Evolutionary conservation across 257 asterid genomes (phyloP).

Genomic region (Gentiana dahurica): DNA sequence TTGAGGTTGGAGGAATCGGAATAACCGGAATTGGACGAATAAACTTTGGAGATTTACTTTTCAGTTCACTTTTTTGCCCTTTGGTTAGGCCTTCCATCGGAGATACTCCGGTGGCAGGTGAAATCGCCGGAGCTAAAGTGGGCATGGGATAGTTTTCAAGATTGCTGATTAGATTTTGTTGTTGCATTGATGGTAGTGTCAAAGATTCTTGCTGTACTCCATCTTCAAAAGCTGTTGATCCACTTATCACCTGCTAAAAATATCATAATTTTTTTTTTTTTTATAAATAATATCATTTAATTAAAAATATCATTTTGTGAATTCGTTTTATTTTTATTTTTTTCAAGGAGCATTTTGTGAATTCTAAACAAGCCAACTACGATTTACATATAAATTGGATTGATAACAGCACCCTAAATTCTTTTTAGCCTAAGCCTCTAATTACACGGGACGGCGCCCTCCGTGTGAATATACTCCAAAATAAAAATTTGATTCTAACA

Average conservation of each 20-base stretch:
- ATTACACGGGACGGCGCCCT: no score
- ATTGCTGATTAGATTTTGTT: constrained; percentile 22
- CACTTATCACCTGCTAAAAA: constrained; percentile 29
- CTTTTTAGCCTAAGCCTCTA: no score
- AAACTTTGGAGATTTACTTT: constrained; percentile 32
- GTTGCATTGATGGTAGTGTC: constrained; percentile 25
- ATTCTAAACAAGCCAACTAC: no score
- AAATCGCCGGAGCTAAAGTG: constrained; percentile 22
- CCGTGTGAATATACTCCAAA: no score
- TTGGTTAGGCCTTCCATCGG: constrained; percentile 20
- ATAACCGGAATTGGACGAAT: constrained; percentile 51
- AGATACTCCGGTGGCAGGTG: constrained; percentile 17
- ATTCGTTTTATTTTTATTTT: no score
- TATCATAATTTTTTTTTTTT: not conserved
- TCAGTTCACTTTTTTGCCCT: constrained; percentile 21
- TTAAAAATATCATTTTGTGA: no score
- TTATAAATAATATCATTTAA: not conserved
- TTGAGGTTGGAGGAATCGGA: constrained; percentile 74
- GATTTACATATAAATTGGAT: no score
- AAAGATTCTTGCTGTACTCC: constrained; percentile 29
- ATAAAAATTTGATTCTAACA: no score
- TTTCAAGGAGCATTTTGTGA: no score
- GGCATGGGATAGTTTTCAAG: constrained; percentile 30
- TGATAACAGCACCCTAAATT: no score
- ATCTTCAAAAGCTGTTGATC: constrained; percentile 31